phyloP scores from a whole-genome alignment of 352 stramenopile species.

The Globisporangium nunn region DNA sequence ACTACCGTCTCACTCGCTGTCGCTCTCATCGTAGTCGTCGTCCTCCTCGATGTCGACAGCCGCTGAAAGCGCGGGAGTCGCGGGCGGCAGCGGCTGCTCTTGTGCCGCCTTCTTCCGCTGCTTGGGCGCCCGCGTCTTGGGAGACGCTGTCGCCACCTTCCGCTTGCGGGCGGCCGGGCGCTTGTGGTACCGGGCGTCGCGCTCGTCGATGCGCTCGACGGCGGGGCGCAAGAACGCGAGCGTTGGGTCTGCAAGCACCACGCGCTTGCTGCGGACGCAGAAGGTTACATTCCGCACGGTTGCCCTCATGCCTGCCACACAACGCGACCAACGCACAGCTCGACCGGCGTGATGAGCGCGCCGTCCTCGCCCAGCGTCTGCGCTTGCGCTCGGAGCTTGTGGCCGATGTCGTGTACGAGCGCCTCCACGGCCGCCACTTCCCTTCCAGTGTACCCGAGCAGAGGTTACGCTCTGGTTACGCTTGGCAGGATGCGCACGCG shows the following conservation, averaged over 20 bases:
- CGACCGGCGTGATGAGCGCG: slow-evolving; percentile 38
- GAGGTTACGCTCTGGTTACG: not conserved
- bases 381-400: slow-evolving; percentile 22
- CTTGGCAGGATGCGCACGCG: not conserved
- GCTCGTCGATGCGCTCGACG: slow-evolving; percentile 51
- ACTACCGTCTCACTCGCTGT: slow-evolving; percentile 30
- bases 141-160: slow-evolving; percentile 12
- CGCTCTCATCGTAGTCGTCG: slow-evolving; percentile 71
- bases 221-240: slow-evolving; percentile 51
- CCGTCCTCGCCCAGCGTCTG: not conserved
- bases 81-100: not conserved
- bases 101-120: slow-evolving; percentile 3
- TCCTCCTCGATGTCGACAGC: slow-evolving; percentile 48
- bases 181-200: slow-evolving; percentile 51
- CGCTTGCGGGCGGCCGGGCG: slow-evolving; percentile 9
- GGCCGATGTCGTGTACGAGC: slow-evolving; percentile 52
- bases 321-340: slow-evolving; percentile 33
- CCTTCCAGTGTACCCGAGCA: not conserved
- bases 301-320: not conserved
- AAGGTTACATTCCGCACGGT: not conserved
- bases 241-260: slow-evolving; percentile 30
- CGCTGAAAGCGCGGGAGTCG: not conserved
- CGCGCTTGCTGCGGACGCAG: slow-evolving; percentile 33
- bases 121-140: not conserved
- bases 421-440: slow-evolving; percentile 46